A percentile compares a stretch with the other conserved stretches of the same genome.
Evolutionary conservation across 2,329 filamentous ascomycete genomes (phyloP).

Genomic region (Paramyrothecium roridum): DNA sequence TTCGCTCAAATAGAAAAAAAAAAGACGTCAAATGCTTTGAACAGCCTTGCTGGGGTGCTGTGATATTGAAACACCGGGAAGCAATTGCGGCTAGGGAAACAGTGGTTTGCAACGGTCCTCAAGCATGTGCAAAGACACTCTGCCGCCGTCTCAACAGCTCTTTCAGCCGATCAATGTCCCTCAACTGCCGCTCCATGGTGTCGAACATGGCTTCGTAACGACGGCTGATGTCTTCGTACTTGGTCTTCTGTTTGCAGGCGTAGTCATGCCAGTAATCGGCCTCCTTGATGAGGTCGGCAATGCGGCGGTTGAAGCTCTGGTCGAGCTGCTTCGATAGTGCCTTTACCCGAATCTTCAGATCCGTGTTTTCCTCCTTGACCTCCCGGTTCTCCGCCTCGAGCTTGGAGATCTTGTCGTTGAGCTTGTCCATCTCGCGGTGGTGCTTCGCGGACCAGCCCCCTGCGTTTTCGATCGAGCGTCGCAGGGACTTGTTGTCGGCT

Average conservation of each 20-base stretch:
- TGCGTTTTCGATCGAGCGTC: slow-evolving; percentile 29
- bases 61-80: too few relatives aligned
- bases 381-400: slow-evolving; percentile 34
- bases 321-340: slow-evolving; percentile 30
- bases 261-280: slow-evolving; percentile 31
- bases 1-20: too few relatives aligned
- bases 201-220: slow-evolving; percentile 23
- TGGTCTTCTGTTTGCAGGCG: slow-evolving; percentile 25
- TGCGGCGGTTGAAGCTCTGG: slow-evolving; percentile 23
- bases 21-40: too few relatives aligned
- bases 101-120: too few relatives aligned
- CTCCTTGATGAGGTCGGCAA: slow-evolving; percentile 27
- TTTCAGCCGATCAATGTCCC: slow-evolving; percentile 30
- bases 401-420: slow-evolving; percentile 28
- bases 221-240: slow-evolving; percentile 20
- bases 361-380: slow-evolving; percentile 30
- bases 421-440: slow-evolving; percentile 25
- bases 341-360: slow-evolving; percentile 28
- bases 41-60: too few relatives aligned
- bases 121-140: too few relatives aligned
- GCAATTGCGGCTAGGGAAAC: too few relatives aligned
- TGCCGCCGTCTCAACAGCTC: slow-evolving; percentile 26
- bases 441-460: slow-evolving; percentile 25
- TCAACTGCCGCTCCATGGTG: slow-evolving; percentile 23
- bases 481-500: slow-evolving; percentile 36